Conservation (phyloP, 192 early-diverging fungal species). For the Pilobolus umbonatus region DNA sequence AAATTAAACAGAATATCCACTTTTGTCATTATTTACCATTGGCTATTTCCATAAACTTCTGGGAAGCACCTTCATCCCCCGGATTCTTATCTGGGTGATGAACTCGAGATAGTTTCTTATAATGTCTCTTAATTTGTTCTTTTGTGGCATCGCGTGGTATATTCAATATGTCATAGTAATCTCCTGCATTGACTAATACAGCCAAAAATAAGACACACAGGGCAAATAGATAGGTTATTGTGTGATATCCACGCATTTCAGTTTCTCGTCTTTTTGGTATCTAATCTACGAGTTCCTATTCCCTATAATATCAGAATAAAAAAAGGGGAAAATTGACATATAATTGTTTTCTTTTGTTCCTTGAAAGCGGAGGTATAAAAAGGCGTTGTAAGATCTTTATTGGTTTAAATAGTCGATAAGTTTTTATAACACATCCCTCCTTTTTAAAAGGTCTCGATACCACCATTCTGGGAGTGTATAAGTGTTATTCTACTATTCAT, state of each 20-base stretch:
- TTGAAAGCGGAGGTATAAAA: too few relatives aligned
- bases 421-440: too few relatives aligned
- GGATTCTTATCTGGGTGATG: conserved; percentile 89
- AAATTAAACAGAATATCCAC: not conserved
- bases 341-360: not conserved
- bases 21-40: conserved; percentile 46
- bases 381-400: conserved; percentile 4
- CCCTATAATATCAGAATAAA: not conserved
- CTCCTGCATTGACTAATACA: conserved; percentile 20
- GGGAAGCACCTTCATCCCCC: conserved; percentile 30
- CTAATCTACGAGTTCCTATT: too few relatives aligned
- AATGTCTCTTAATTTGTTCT: conserved; percentile 91
- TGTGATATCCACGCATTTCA: not conserved
- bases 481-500: conserved; percentile 39
- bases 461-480: conserved; percentile 2
- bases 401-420: not conserved
- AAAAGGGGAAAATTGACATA: not conserved
- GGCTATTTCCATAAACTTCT: conserved; percentile 20
- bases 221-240: not conserved
- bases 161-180: conserved; percentile 61
- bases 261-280: not conserved
- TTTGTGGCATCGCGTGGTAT: conserved; percentile 73
- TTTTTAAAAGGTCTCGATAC: too few relatives aligned
- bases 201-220: not conserved
- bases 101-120: conserved; percentile 84